Conservation (phyloP, 139 green algal species). For the Picocystis salinarum region DNA sequence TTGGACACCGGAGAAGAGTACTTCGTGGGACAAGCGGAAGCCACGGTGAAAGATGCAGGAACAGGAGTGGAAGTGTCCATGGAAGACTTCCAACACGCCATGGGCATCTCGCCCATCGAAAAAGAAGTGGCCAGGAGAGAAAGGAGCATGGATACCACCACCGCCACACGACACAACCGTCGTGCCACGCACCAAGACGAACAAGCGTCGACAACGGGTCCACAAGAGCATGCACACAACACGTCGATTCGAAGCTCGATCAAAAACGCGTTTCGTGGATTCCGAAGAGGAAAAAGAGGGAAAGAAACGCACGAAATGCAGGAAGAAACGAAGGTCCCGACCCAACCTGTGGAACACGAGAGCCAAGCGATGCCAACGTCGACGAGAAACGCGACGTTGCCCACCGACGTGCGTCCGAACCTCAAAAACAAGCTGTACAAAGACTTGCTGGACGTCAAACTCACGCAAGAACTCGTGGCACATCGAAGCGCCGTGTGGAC, state of each 20-base stretch:
- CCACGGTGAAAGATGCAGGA: background rate
- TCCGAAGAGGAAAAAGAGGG: background rate
- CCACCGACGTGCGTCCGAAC: conserved; percentile 34
- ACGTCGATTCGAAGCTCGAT: background rate
- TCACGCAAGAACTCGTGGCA: conserved; percentile 29
- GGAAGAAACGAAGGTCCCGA: background rate
- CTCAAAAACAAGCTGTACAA: conserved; percentile 35
- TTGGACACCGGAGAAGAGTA: conserved; percentile 13
- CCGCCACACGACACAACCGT: too few relatives aligned
- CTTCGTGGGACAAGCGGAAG: conserved; percentile 5
- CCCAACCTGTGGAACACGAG: conserved; percentile 1
- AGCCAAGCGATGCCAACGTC: background rate
- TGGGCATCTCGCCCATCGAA: conserved; percentile 5
- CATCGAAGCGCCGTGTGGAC: conserved; percentile 50
- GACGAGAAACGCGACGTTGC: conserved; percentile 5
- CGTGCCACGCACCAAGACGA: too few relatives aligned
- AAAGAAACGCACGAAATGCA: background rate
- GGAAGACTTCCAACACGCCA: conserved; percentile 6
- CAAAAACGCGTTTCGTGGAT: background rate
- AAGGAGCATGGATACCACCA: too few relatives aligned
- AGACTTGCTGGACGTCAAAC: conserved; percentile 35
- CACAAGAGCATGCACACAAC: conserved; percentile 4
- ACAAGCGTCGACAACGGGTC: conserved; percentile 1
- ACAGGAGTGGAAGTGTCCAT: background rate
- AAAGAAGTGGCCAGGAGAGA: too few relatives aligned